These are phyloP conservation scores for Nephelium lappaceum DNA, from an alignment of 345 rosid genomes.

Conservation along the genomic window DNA sequence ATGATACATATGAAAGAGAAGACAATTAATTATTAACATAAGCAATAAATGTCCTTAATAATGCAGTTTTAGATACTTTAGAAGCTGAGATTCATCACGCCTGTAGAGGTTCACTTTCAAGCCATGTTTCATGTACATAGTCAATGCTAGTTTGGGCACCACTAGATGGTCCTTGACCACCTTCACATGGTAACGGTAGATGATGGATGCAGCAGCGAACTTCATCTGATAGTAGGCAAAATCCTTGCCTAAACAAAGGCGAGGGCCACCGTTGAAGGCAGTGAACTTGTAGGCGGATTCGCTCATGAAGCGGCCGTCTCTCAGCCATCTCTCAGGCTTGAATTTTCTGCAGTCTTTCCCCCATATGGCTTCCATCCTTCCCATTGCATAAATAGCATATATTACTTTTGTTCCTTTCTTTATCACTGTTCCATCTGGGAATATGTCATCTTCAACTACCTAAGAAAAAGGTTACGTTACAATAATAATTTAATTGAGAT, in stretches of 20 bases:
- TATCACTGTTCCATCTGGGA: conserved; percentile 85
- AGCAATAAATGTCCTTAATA: neutral
- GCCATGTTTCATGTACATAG: conserved; percentile 95
- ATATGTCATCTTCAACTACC: conserved; percentile 78
- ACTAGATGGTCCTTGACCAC: conserved; percentile 60
- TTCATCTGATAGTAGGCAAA: conserved; percentile 97
- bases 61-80: conserved; percentile 15
- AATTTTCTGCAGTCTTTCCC: conserved; percentile 81
- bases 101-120: conserved; percentile 50
- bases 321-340: conserved; percentile 91
- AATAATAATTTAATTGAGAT: too few species aligned
- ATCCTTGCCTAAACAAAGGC: conserved; percentile 91
- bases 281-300: conserved; percentile 93
- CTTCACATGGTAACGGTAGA: conserved; percentile 60
- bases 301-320: conserved; percentile 74
- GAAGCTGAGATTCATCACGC: conserved; percentile 41
- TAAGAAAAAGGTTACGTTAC: conserved; percentile 21
- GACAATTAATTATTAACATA: conserved; percentile 6
- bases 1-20: neutral
- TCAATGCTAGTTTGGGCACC: conserved; percentile 74
- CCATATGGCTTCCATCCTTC: conserved; percentile 92
- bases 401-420: conserved; percentile 88
- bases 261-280: conserved; percentile 93
- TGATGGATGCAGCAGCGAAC: conserved; percentile 69
- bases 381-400: conserved; percentile 92